Evolutionary conservation across 176 grass and related monocot genomes (phyloP).

Genomic region (Sorghum bicolor): Sorghum_bicolor_NCBIv3 NC_012871.2:5849001-5849500

Average conservation of each 20-base stretch:
- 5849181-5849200: not conserved
- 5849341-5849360: not conserved
- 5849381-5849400: conserved; percentile 32
- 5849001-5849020: not conserved
- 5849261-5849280: not conserved
- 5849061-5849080: not conserved
- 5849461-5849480: conserved; percentile 81
- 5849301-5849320: not conserved
- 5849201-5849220: not conserved
- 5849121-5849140: not conserved
- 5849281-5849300: not conserved
- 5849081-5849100: not conserved
- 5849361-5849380: not conserved
- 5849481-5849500: conserved; percentile 8
- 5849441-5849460: conserved; percentile 77
- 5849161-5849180: conserved; percentile 6
- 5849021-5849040: not conserved
- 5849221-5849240: not conserved
- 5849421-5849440: conserved; percentile 70
- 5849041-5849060: not conserved
- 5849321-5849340: not conserved
- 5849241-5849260: not conserved
- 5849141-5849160: not conserved
- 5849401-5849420: conserved; percentile 77
- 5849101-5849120: conserved; percentile 1